These are phyloP conservation scores for Fusarium penzigii DNA, from an alignment of 2,329 filamentous ascomycete species.

Conservation along the genomic window DNA sequence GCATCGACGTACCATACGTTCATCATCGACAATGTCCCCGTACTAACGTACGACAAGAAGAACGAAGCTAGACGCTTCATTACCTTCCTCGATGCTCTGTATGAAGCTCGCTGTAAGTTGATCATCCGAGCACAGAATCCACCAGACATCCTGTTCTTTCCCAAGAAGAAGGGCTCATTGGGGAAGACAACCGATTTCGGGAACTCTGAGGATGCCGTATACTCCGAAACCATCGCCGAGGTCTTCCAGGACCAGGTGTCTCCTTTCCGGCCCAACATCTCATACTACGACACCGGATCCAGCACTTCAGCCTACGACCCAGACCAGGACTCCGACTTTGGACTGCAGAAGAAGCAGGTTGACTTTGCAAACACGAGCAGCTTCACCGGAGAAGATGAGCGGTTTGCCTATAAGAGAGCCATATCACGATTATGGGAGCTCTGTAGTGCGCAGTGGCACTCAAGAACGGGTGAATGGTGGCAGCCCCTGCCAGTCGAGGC, in stretches of 20 bases:
- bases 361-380: slow-evolving; percentile 69
- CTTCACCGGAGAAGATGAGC: slow-evolving; percentile 79
- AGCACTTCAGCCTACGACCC: slow-evolving; percentile 52
- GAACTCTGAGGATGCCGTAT: slow-evolving; percentile 37
- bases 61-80: slow-evolving; percentile 82
- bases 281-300: slow-evolving; percentile 57
- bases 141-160: slow-evolving; percentile 78
- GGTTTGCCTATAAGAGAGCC: slow-evolving; percentile 79
- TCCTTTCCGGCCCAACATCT: slow-evolving; percentile 78
- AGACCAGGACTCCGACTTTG: slow-evolving; percentile 60
- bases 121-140: slow-evolving; percentile 66
- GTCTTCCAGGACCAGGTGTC: slow-evolving; percentile 77
- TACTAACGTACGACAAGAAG: slow-evolving; percentile 68
- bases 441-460: slow-evolving; percentile 73
- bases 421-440: slow-evolving; percentile 81
- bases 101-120: slow-evolving; percentile 79
- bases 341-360: slow-evolving; percentile 39
- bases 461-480: slow-evolving; percentile 68
- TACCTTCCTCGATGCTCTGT: slow-evolving; percentile 76
- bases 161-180: slow-evolving; percentile 47
- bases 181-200: slow-evolving; percentile 8
- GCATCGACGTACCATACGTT: slow-evolving; percentile 79
- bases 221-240: slow-evolving; percentile 54
- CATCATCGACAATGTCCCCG: slow-evolving; percentile 69
- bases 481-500: slow-evolving; percentile 63